Base-by-base conservation (phyloP, 305 asterid species). In the Salvia sclarea region DNA sequence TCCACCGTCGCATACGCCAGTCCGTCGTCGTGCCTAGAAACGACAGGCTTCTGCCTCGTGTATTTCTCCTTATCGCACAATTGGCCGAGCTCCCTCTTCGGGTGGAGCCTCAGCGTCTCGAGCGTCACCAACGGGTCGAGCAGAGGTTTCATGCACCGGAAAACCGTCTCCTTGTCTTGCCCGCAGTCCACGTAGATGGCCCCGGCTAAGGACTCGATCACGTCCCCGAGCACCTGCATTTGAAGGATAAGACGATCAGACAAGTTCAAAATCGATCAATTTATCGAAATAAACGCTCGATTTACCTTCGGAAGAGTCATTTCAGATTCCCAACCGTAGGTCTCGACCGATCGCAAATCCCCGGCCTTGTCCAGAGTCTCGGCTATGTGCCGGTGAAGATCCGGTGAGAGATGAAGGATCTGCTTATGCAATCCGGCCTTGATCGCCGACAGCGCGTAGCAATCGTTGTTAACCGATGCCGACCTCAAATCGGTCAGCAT, bases 201-300 rank as follows among this genome's bases (percentile, higher is more conserved):
- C 17, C 96, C 98, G 0, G 88, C 95, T 41, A 93, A 61, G 6
- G 98, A 88, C 75, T 93, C 97, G 20, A 93, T 85, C 5, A 93
- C 64, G 66, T 93, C 97, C 8, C 90, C 96, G 13, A 93, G 92
- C 33, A 93, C 97, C 98, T 92, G 59, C 9, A 75, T 22, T 22
- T 16, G 50, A n/a, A n/a, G n/a, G n/a, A n/a, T n/a, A n/a, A n/a
- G n/a, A n/a, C n/a, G n/a, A n/a, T n/a, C n/a, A n/a, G n/a, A n/a
- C n/a, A n/a, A n/a, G n/a, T n/a, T n/a, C n/a, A n/a, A n/a, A n/a
- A n/a, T n/a, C n/a, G n/a, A n/a, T n/a, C n/a, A n/a, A n/a, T n/a
- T n/a, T n/a, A n/a, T n/a, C n/a, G n/a, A n/a, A n/a, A n/a, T n/a
- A n/a, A n/a, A n/a, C n/a, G n/a, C n/a, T n/a, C n/a, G n/a, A n/a